Base-by-base conservation (phyloP, 1,284 basidiomycete genomes). In the Malassezia sp. region DNA sequence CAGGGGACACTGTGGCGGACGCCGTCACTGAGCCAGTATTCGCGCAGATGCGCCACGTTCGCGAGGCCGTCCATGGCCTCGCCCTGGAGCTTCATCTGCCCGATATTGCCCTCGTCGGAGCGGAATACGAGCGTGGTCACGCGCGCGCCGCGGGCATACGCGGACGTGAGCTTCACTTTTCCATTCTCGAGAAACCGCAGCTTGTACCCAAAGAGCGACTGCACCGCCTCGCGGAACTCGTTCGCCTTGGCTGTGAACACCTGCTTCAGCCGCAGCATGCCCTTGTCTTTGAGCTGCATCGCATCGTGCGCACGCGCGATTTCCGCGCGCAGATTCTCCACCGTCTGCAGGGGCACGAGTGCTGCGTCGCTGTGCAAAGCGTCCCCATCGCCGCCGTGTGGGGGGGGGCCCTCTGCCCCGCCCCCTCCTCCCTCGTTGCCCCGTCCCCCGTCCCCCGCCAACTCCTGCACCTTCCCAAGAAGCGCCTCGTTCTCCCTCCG, bases 181-280 rank as follows among this genome's bases (percentile, higher is more conserved):
- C 85, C 85, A 43, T 84, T 86, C 4, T 81, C 81, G 52, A 83
- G 81, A 66, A 89, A 88, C 1, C 81, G 80, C 28, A 89, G 75
- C 68, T 86, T 87, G 56, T 85, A 79, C 2, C 86, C 87, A 1
- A 90, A 77, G 34, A 90, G 79, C 0, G 80, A 79, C 0, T 80
- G 79, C 38, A 88, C 80, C 11, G 83, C 80, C 57, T 85, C 82
- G 14, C 82, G 76, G 71, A 89, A 87, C 62, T 88, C 84, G 38
- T 79, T 76, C 3, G 79, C 80, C 68, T 87, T 89, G 27, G 79
- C 78, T 0, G 74, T 71, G 63, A 83, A 88, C 1, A 71, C 71
- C 64, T 86, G 77, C 60, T 84, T 79, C 17, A 89, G 73, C 17
- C 85, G 75, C 31, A 81, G 59, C 21, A 84, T 71, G 21, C 82